Base-by-base conservation (phyloP, 2,329 filamentous ascomycete genomes). In the Aspergillus tubingensis region DNA sequence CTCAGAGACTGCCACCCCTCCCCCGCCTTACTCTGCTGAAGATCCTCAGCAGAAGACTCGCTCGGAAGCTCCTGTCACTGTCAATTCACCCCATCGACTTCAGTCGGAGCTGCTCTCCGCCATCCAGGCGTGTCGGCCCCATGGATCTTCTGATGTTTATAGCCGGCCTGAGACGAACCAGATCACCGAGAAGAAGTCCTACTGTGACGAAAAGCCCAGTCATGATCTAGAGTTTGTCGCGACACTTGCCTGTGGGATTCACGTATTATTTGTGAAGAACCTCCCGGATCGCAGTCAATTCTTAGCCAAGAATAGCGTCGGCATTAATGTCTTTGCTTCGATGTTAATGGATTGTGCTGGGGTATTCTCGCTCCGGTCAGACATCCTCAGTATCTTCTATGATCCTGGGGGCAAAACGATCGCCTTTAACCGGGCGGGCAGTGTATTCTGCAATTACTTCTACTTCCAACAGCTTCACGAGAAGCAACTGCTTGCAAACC, bases 381-480 rank as follows among this genome's bases (percentile, higher is more conserved):
- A 84, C 32, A 87, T 87, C 3, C 75, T 98, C 59, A 94, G 96
- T 73, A 90, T 98, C 54, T 98, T 94, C 79, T 92, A 92, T 69
- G 93, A 97, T 68, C 86, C 89, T 43, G 77, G 80, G 3, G 91
- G 92, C 4, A 86, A 85, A 58, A 93, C 92, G 0, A 96, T 99
- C 64, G 95, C 94, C 0, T 99, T 99, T 82, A 99, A 99, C 74
- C 85, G 86, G 8, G 86, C 84, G 41, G 93, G 94, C 39, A 91
- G 89, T 69, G 85, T 99, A 30, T 99, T 98, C 80, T 97, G 92
- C 82, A 99, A 99, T 72, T 84, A 96, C 65, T 84, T 91, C 17
- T 96, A 91, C 80, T 98, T 93, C 74, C 78, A 89, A 62, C 88
- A 94, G 70, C 77, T 97, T 32, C 94, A 98, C 71, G 81, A 86